These are phyloP conservation scores for Triticum timopheevii DNA, from an alignment of 176 grass and related monocot genomes.

Conservation along the genomic window DNA sequence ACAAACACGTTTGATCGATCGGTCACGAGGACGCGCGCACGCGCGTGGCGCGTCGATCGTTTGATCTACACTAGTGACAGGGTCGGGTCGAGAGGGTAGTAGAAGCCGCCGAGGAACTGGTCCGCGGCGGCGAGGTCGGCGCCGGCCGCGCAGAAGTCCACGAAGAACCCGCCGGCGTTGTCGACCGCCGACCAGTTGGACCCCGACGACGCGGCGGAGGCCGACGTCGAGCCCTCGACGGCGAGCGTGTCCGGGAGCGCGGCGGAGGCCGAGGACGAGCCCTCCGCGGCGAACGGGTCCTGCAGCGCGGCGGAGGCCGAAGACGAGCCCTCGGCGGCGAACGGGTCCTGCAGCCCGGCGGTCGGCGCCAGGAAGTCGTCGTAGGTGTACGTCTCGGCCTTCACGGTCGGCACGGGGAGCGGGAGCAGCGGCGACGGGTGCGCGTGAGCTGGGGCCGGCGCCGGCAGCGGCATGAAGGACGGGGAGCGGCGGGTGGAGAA, in stretches of 20 bases:
- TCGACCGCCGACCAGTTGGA: constrained; percentile 45
- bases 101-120: constrained; percentile 42
- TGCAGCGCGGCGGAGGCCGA: constrained; percentile 15
- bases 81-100: constrained; percentile 46
- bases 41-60: background rate
- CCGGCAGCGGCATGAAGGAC: background rate
- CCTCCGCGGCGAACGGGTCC: constrained; percentile 5
- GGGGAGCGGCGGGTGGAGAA: background rate
- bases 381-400: constrained; percentile 64
- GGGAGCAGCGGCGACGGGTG: constrained; percentile 17
- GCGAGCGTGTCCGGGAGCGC: constrained; percentile 6
- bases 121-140: constrained; percentile 6
- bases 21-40: background rate
- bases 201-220: constrained; percentile 31
- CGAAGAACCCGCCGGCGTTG: constrained; percentile 29
- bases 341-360: constrained; percentile 6
- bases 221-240: background rate
- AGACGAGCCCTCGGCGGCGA: background rate
- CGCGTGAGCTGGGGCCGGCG: background rate
- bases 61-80: constrained; percentile 28
- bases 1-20: background rate
- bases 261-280: constrained; percentile 34
- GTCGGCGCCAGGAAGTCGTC: constrained; percentile 58
- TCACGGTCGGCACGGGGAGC: constrained; percentile 50
- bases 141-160: constrained; percentile 33